Evolutionary conservation across 495 filamentous ascomycete species (phyloP), one percentile per base, ranked within the genome.

Genomic region (Acidomyces sp.): DNA sequence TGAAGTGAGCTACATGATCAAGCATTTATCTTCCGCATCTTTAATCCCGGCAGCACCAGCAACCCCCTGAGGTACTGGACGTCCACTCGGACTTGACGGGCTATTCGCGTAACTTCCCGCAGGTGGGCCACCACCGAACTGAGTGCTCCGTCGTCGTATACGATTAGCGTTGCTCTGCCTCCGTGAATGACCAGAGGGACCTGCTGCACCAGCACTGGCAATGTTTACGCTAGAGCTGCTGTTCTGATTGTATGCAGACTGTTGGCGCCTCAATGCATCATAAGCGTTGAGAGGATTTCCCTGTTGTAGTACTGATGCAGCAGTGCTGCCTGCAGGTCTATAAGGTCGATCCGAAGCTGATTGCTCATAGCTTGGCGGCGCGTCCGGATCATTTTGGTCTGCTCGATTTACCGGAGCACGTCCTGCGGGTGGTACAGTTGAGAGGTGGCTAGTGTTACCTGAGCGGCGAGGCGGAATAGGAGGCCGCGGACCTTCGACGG

Each of bases 281-380:
- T 41, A 43, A 20, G 43, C 41, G 17, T 23, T 38, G 7, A 44
- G 18, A 4, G 45, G 40, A 16, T 43, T 49, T 1, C 45, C 42
- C 23, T 51, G 48, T 22, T 27, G 27, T n/a, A 34, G 4, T 3
- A 6, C 18, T 17, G 12, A 10, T n/a, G 18, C 15, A 12, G 38
- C 46, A 15, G 33, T 46, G 2, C 30, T 15, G 43, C 26, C 44
- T 38, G 64, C 37, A 66, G 80, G 72, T 9, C 74, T 61, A 46
- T 84, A 86, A 4, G 70, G 68, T 5, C 66, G 69, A 34, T 68
- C 67, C 22, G 67, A 72, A 0, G 80, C 70, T 6, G 81, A 79
- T 63, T 87, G 80, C 60, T 90, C 85, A 55, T 93, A 93, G 11
- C 72, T 77, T 4, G 85, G 85, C 9, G 82, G 84, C 3, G 47